These are phyloP conservation scores for Rosa persica DNA, from an alignment of 306 rosid genomes.

Conservation along the genomic window DNA sequence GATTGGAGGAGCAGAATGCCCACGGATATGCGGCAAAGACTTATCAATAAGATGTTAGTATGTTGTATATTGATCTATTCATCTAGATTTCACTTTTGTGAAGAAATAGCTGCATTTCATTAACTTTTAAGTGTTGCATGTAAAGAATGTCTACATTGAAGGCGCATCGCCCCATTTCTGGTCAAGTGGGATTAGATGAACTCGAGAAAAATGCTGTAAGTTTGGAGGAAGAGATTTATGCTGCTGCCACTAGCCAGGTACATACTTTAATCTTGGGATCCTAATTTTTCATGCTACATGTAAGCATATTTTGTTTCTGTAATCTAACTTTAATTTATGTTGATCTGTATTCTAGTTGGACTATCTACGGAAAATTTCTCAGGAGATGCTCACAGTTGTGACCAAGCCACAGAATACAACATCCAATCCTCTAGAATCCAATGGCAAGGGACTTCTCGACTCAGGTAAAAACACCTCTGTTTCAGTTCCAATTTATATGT, in stretches of 20 bases:
- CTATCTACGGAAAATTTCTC: not conserved
- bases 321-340: not conserved
- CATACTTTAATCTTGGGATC: not conserved
- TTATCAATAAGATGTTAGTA: not conserved
- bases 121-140: not conserved
- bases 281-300: not conserved
- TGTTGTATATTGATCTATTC: not conserved
- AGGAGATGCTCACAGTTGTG: not conserved
- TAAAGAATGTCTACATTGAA: not conserved
- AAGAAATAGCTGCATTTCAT: not conserved
- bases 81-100: not conserved
- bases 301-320: not conserved
- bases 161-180: not conserved
- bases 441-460: constrained; percentile 47
- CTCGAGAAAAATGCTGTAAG: not conserved
- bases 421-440: not conserved
- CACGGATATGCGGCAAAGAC: not conserved
- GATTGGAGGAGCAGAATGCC: constrained; percentile 44
- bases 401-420: not conserved
- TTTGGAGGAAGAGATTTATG: not conserved
- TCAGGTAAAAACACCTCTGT: constrained; percentile 39
- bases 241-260: not conserved
- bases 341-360: not conserved
- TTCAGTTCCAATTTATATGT: not conserved
- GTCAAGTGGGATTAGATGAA: not conserved